Base-by-base conservation (phyloP, 2,329 filamentous ascomycete genomes). In the Furcasterigmium sp. region DNA sequence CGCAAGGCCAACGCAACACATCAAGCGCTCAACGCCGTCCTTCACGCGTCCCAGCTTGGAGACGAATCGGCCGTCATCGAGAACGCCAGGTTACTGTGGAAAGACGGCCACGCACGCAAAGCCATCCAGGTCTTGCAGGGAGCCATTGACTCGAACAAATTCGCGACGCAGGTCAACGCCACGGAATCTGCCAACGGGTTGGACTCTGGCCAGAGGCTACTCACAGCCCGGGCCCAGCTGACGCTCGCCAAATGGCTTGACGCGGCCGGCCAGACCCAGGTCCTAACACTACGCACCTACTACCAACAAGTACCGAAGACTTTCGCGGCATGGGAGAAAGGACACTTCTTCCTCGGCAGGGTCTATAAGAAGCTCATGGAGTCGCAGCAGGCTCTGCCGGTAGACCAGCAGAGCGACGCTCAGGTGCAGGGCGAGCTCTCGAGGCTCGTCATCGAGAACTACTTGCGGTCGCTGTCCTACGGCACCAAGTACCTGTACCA, bases 351-450 rank as follows among this genome's bases (percentile, higher is more conserved):
- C 61, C 77, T 99, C 9, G 93, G 93, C 5, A 89, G 91, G 37
- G 90, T 97, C 64, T 98, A 98, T 74, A 94, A 95, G 61, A 98
- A 96, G 63, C 78, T 97, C 4, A 71, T 96, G 3, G 91, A 97
- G 55, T 87, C 89, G 0, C 90, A 97, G 61, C 91, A 89, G 62
- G 71, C 77, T 2, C 78, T 95, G 41, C 82, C 85, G 29, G 72
- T 79, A 15, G 79, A 84, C 21, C 90, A 91, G 50, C 90, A 95
- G 62, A 83, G 78, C 34, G 84, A 90, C 42, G 73, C 78, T 46
- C 90, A 82, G 54, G 66, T 93, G 43, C 87, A 80, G 10, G 94
- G 93, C 30, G 91, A 96, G 59, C 80, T 84, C 17, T 83, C 89
- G 3, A 90, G 91, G 57, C 75, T 96, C 14, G 87, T 98, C 28